phyloP scores from a whole-genome alignment of 2,329 filamentous ascomycete species.

The Corinectria fuckeliana region DNA sequence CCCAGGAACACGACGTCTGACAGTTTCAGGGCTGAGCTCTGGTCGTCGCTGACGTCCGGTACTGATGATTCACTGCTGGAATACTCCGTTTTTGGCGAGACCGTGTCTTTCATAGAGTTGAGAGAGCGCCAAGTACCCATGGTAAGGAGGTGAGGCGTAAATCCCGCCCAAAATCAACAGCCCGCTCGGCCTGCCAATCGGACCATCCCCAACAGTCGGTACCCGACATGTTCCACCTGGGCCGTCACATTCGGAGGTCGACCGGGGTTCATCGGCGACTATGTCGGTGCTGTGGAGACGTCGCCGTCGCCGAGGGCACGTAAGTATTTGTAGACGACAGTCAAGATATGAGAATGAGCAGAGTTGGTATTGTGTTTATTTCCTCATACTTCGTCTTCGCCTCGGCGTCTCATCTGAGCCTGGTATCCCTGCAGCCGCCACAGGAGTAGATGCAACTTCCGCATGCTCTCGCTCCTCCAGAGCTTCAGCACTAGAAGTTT shows the following conservation, averaged over 20 bases:
- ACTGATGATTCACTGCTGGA: not conserved
- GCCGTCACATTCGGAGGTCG: slow-evolving; percentile 16
- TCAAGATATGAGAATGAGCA: not conserved
- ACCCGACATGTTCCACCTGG: not conserved
- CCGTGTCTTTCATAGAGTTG: not conserved
- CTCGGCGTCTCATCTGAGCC: slow-evolving; percentile 12
- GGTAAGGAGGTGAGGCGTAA: not conserved
- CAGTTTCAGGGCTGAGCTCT: not conserved
- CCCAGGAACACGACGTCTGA: not conserved
- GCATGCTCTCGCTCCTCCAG: slow-evolving; percentile 47
- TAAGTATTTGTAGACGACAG: not conserved
- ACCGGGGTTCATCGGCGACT: not conserved
- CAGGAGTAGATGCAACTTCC: slow-evolving; percentile 55
- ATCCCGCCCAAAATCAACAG: not conserved
- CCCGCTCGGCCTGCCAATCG: slow-evolving; percentile 7
- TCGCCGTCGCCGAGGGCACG: not conserved
- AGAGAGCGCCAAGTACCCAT: not conserved
- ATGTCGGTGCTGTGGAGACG: not conserved
- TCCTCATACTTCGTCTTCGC: slow-evolving; percentile 6
- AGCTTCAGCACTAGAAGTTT: slow-evolving; percentile 52
- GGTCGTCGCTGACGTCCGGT: not conserved
- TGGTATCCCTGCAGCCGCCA: slow-evolving; percentile 67
- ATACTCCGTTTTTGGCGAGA: not conserved
- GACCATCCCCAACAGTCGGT: slow-evolving; percentile 14
- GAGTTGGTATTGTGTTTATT: not conserved